phyloP scores from a whole-genome alignment of 768 basidiomycete species.

The Grammothele lineata region DNA sequence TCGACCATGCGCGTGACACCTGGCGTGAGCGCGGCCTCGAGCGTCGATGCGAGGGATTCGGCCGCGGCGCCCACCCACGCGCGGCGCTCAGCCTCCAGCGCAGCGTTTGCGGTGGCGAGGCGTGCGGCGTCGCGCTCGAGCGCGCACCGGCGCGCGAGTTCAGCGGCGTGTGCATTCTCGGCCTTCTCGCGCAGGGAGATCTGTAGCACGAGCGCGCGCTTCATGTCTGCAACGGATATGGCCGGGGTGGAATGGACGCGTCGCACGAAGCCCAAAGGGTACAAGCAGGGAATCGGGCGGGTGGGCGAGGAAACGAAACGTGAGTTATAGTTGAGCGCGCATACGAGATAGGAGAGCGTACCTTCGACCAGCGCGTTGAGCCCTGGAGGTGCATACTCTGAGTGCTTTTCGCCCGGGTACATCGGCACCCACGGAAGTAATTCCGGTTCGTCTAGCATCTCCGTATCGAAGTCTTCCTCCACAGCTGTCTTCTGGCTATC shows the following conservation, averaged over 20 bases:
- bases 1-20: slow-evolving; percentile 1
- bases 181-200: slow-evolving; percentile 30
- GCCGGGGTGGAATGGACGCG: too few species aligned
- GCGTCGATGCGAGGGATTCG: slow-evolving; percentile 11
- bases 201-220: slow-evolving; percentile 28
- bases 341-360: slow-evolving; percentile 15
- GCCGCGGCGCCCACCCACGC: slow-evolving; percentile 16
- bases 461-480: slow-evolving; percentile 25
- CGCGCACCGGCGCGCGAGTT: slow-evolving; percentile 27
- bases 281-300: not conserved
- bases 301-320: too few species aligned
- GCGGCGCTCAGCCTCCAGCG: slow-evolving; percentile 12
- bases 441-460: slow-evolving; percentile 33
- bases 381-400: slow-evolving; percentile 30
- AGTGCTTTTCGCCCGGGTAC: slow-evolving; percentile 3
- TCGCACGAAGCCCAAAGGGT: too few species aligned
- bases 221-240: slow-evolving; percentile 28
- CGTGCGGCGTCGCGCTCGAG: slow-evolving; percentile 25
- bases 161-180: slow-evolving; percentile 29
- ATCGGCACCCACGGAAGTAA: slow-evolving; percentile 31
- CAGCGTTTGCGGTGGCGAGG: slow-evolving; percentile 12
- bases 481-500: not conserved
- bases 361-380: slow-evolving; percentile 33
- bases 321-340: too few species aligned
- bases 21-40: slow-evolving; percentile 8